These are phyloP conservation scores for Mentha longifolia DNA, from an alignment of 257 asterid species.

Conservation along the genomic window DNA sequence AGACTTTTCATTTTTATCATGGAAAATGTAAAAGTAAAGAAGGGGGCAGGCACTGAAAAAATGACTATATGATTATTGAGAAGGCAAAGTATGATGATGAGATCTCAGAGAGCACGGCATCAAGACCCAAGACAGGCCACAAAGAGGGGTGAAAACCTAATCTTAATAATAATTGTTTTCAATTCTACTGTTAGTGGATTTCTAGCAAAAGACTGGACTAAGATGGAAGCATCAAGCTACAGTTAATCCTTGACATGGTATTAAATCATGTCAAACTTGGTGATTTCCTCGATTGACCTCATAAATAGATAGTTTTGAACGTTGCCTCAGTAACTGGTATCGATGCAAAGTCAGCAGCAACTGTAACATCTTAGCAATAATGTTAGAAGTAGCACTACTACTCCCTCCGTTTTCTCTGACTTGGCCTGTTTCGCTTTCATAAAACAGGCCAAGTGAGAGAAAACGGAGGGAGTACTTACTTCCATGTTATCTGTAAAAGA, in stretches of 20 bases:
- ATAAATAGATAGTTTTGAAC: not conserved
- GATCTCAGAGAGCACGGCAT: not conserved
- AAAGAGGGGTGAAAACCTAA: not conserved
- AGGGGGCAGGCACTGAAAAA: too few relatives aligned
- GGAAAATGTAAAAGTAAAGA: too few relatives aligned
- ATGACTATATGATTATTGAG: not conserved
- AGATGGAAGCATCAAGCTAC: not conserved
- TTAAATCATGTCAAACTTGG: not conserved
- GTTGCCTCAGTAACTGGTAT: not conserved
- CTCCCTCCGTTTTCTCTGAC: too few relatives aligned
- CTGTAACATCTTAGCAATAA: not conserved
- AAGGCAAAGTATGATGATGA: not conserved
- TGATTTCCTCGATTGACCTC: not conserved
- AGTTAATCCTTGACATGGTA: not conserved
- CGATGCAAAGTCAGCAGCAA: not conserved
- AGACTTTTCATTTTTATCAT: too few relatives aligned
- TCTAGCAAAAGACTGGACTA: not conserved
- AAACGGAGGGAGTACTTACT: too few relatives aligned
- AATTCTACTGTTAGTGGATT: too few relatives aligned
- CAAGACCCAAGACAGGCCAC: not conserved
- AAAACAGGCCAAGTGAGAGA: too few relatives aligned
- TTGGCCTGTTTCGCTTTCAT: too few relatives aligned
- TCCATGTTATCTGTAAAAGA: not conserved
- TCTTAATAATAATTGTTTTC: too few relatives aligned
- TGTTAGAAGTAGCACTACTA: not conserved